These are phyloP conservation scores for Mucuna pruriens DNA, from an alignment of 306 rosid genomes.

Conservation along the genomic window DNA sequence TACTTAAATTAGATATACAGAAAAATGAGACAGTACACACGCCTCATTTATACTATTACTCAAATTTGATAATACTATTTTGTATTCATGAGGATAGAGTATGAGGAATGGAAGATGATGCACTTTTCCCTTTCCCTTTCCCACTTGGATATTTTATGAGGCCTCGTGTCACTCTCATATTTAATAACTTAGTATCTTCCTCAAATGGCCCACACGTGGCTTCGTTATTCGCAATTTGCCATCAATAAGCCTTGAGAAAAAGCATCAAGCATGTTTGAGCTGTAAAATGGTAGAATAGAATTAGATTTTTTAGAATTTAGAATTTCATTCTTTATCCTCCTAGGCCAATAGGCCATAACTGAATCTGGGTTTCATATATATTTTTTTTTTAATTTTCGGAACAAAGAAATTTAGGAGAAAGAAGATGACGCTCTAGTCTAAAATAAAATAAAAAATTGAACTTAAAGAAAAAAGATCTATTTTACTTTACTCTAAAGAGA, in stretches of 20 bases:
- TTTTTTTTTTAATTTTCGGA: not conserved
- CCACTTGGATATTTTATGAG: constrained; percentile 25
- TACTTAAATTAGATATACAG: too few relatives aligned
- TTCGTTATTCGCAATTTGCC: constrained; percentile 6
- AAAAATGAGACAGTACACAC: not conserved
- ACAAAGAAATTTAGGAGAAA: not conserved
- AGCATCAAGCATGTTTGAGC: constrained; percentile 34
- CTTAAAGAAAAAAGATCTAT: too few relatives aligned
- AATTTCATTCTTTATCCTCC: constrained; percentile 29
- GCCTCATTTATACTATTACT: not conserved
- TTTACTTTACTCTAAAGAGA: too few relatives aligned
- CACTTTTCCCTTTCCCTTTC: constrained; percentile 35
- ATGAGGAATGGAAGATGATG: not conserved
- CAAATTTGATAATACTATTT: not conserved
- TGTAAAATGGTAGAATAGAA: constrained; percentile 25
- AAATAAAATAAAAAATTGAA: too few relatives aligned
- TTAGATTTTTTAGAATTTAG: constrained; percentile 32
- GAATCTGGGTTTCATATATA: constrained; percentile 29
- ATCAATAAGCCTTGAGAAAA: constrained; percentile 11
- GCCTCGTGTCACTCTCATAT: constrained; percentile 1
- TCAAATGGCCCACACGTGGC: constrained; percentile 27
- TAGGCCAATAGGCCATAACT: constrained; percentile 14
- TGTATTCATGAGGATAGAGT: not conserved
- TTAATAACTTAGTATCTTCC: constrained; percentile 17
- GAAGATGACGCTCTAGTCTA: not conserved